phyloP scores from a whole-genome alignment of 2,329 filamentous ascomycete genomes.

The Claviceps citrina region DNA sequence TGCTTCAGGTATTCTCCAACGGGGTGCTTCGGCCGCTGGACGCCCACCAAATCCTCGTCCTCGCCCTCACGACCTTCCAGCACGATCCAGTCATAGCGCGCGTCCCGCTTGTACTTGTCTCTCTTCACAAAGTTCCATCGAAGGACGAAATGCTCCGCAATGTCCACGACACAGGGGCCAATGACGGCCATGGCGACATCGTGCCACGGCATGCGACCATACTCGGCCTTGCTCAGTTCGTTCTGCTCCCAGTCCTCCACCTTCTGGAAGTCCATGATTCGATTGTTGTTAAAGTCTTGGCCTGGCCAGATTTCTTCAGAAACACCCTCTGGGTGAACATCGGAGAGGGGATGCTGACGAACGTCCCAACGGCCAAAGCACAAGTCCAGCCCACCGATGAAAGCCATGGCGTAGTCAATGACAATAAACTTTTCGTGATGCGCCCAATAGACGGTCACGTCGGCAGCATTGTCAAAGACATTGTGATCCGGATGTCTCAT shows the following conservation, averaged over 20 bases:
- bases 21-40: slow-evolving; percentile 78
- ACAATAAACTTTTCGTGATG: slow-evolving; percentile 98
- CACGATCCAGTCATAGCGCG: slow-evolving; percentile 69
- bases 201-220: slow-evolving; percentile 95
- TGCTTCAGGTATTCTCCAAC: slow-evolving; percentile 79
- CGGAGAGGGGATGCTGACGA: slow-evolving; percentile 69
- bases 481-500: slow-evolving; percentile 94
- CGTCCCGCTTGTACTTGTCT: slow-evolving; percentile 90
- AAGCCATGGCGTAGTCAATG: slow-evolving; percentile 78
- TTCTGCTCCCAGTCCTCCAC: slow-evolving; percentile 89
- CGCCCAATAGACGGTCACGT: slow-evolving; percentile 97
- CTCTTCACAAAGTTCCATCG: slow-evolving; percentile 96
- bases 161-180: slow-evolving; percentile 80
- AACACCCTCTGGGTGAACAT: slow-evolving; percentile 74
- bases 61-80: slow-evolving; percentile 61
- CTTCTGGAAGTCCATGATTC: slow-evolving; percentile 86
- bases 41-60: slow-evolving; percentile 72
- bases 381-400: slow-evolving; percentile 85
- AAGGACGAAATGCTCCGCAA: slow-evolving; percentile 86
- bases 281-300: slow-evolving; percentile 96
- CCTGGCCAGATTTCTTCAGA: slow-evolving; percentile 79
- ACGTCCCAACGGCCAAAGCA: slow-evolving; percentile 94
- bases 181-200: slow-evolving; percentile 87
- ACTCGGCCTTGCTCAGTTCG: slow-evolving; percentile 79
- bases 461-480: slow-evolving; percentile 77